A percentile compares a stretch with the other conserved stretches of the same genome.
These are phyloP conservation scores for Chaetomiaceae sp. DNA, from an alignment of 2,329 filamentous ascomycete genomes.

Conservation along the genomic window DNA sequence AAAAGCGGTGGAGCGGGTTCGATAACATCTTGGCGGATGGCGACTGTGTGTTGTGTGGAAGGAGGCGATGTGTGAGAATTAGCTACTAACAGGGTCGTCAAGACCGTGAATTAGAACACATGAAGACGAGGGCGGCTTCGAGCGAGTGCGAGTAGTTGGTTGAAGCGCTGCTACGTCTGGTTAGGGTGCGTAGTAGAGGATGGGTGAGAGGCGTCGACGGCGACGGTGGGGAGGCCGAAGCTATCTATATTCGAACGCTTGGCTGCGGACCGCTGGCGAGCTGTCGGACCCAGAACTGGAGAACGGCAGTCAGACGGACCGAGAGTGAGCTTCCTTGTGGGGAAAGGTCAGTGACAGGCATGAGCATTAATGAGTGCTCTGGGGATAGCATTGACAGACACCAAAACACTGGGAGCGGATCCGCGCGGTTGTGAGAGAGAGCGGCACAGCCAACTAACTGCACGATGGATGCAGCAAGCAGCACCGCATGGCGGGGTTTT, in stretches of 20 bases:
- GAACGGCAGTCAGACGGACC: conserved; percentile 38
- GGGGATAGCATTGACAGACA: conserved; percentile 35
- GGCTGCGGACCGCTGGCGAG: conserved; percentile 27
- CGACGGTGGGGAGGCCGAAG: conserved; percentile 27
- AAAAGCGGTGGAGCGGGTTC: conserved; percentile 59
- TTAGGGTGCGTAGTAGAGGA: conserved; percentile 18
- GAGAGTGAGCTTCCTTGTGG: conserved; percentile 34
- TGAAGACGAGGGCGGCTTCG: conserved; percentile 33
- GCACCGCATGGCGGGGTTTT: conserved; percentile 36
- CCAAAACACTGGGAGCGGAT: conserved; percentile 36
- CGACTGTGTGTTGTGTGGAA: not conserved
- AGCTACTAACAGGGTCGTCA: conserved; percentile 26
- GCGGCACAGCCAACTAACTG: conserved; percentile 36
- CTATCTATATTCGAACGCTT: conserved; percentile 35
- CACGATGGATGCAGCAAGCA: conserved; percentile 30
- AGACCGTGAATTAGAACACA: conserved; percentile 24
- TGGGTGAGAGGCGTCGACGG: conserved; percentile 23
- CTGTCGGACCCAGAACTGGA: conserved; percentile 28
- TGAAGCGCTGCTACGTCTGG: conserved; percentile 36
- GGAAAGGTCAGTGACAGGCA: conserved; percentile 32
- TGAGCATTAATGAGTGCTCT: conserved; percentile 36
- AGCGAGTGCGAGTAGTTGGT: conserved; percentile 42
- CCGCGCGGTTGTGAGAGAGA: conserved; percentile 34
- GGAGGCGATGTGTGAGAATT: conserved; percentile 15
- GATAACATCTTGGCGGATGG: conserved; percentile 50